Conservation (phyloP, 192 early-diverging fungal genomes). For the Mortierella hygrophila region DNA sequence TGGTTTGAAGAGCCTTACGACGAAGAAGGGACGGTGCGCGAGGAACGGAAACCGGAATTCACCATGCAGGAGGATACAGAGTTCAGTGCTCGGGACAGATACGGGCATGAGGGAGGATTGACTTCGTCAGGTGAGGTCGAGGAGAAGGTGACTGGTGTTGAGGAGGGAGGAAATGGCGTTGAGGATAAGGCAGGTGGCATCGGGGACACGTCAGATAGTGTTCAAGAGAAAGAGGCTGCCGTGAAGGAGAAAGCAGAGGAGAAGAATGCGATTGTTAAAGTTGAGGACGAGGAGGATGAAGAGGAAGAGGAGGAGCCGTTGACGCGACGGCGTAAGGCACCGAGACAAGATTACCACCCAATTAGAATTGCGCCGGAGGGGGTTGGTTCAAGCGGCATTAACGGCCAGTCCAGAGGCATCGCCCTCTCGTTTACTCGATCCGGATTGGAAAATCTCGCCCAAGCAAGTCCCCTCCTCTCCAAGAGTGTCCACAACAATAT, state of each 20-base stretch:
- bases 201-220: background rate
- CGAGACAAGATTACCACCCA: background rate
- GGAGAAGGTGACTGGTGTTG: too few relatives aligned
- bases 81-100: background rate
- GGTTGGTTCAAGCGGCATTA: background rate
- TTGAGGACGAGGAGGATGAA: background rate
- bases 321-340: background rate
- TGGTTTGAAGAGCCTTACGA: background rate
- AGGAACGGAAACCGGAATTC: background rate
- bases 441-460: background rate
- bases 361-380: too few relatives aligned
- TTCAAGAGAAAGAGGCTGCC: background rate
- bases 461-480: background rate
- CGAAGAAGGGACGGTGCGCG: background rate
- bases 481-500: background rate
- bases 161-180: too few relatives aligned
- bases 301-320: slow-evolving; percentile 11
- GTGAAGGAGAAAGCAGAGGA: background rate
- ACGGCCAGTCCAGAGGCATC: background rate
- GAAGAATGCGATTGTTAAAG: too few relatives aligned
- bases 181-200: too few relatives aligned
- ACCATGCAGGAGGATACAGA: background rate
- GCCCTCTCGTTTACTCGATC: background rate
- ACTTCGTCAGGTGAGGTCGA: too few relatives aligned
- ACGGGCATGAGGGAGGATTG: background rate